These are phyloP conservation scores for Jatropha multifida DNA, from an alignment of 441 rosid species.

Conservation along the genomic window DNA sequence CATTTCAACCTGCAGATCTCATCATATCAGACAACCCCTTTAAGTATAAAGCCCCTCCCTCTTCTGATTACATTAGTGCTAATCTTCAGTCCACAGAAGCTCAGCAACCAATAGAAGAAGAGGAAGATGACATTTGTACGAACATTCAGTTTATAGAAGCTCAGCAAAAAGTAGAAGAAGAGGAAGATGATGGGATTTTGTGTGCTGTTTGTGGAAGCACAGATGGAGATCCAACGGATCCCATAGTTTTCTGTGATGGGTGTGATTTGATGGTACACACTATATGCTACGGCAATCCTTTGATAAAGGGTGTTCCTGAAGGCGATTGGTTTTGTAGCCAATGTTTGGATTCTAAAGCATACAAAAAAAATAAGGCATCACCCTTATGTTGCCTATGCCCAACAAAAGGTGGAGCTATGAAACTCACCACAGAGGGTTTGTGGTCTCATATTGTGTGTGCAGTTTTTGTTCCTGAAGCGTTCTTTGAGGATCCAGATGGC, in stretches of 20 bases:
- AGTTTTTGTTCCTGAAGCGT: conserved; percentile 73
- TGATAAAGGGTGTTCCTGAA: conserved; percentile 64
- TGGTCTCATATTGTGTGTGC: conserved; percentile 91
- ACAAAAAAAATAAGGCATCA: background rate
- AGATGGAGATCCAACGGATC: conserved; percentile 84
- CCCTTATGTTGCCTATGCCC: conserved; percentile 72
- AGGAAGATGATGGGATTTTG: conserved; percentile 65
- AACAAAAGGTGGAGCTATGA: conserved; percentile 59
- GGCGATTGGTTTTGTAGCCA: conserved; percentile 86
- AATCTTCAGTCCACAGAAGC: too few species aligned
- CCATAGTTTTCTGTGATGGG: conserved; percentile 91
- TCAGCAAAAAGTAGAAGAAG: background rate
- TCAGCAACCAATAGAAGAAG: background rate
- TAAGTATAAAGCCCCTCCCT: conserved; percentile 41
- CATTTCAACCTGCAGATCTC: conserved; percentile 50
- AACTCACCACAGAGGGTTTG: conserved; percentile 52
- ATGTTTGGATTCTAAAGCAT: conserved; percentile 37
- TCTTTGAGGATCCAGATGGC: conserved; percentile 80
- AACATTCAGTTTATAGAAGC: background rate
- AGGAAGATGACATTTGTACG: conserved; percentile 4
- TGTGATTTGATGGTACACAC: conserved; percentile 91
- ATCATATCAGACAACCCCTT: conserved; percentile 35
- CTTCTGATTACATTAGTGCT: conserved; percentile 14
- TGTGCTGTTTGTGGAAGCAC: conserved; percentile 87
- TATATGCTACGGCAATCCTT: conserved; percentile 86